Conservation (phyloP, 768 basidiomycete species). For the Coprinopsis marcescibilis region DNA sequence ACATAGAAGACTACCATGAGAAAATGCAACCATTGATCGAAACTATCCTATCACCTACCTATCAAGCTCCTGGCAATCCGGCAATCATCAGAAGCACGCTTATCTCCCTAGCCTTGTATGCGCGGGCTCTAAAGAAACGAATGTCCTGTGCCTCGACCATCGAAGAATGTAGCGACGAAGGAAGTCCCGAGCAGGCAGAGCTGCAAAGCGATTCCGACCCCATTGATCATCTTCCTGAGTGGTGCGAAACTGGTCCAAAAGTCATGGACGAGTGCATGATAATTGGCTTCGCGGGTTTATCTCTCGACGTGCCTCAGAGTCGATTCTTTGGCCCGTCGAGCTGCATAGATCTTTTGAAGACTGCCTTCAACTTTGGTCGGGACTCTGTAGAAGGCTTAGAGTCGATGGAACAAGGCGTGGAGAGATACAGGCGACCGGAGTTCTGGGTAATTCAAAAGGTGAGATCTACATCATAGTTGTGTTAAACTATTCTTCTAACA, state of each 20-base stretch:
- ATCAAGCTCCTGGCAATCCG: conserved; percentile 2
- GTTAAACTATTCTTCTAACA: conserved; percentile 24
- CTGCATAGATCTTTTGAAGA: not conserved
- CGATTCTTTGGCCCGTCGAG: conserved; percentile 6
- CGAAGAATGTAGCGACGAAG: too few species aligned
- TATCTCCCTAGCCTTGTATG: not conserved
- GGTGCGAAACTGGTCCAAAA: too few species aligned
- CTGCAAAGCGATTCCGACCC: too few species aligned
- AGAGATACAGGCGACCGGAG: conserved; percentile 31
- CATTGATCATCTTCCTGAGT: too few species aligned
- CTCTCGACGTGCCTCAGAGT: not conserved
- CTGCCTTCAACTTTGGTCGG: not conserved
- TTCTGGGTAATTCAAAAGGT: conserved; percentile 47
- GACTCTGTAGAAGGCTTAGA: not conserved
- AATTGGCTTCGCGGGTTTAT: too few species aligned
- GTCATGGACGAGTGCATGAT: too few species aligned
- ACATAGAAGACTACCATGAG: not conserved
- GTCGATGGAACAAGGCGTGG: not conserved
- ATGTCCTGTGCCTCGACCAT: too few species aligned
- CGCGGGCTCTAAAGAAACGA: not conserved
- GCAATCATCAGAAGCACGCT: conserved; percentile 4
- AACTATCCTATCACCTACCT: not conserved
- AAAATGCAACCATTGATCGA: conserved; percentile 1
- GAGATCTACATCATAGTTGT: conserved; percentile 13
- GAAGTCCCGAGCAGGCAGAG: too few species aligned